Evolutionary conservation across 495 filamentous ascomycete species (phyloP).

Genomic region (Baudoinia panamericana): DNA sequence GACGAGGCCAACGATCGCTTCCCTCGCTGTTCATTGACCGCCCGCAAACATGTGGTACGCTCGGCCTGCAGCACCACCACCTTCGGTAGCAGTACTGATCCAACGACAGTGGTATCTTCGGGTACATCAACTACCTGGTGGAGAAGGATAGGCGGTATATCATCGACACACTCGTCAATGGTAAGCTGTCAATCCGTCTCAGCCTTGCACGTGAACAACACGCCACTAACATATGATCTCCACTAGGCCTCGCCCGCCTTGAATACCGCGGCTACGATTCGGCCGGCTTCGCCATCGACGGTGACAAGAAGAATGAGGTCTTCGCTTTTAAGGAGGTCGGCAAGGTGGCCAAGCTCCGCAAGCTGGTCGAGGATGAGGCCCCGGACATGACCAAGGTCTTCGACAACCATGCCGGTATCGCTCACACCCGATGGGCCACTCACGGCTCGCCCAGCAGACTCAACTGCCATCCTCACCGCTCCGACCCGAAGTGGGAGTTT

Average conservation of each 20-base stretch:
- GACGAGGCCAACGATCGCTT: background rate
- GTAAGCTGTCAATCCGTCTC: slow-evolving; percentile 35
- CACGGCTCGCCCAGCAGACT: slow-evolving; percentile 84
- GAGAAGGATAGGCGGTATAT: slow-evolving; percentile 95
- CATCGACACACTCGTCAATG: slow-evolving; percentile 90
- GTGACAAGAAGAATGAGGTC: slow-evolving; percentile 97
- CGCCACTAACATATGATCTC: slow-evolving; percentile 14
- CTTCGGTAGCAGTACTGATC: background rate
- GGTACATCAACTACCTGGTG: slow-evolving; percentile 86
- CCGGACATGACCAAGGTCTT: slow-evolving; percentile 82
- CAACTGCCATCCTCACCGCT: slow-evolving; percentile 94
- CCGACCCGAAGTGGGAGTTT: slow-evolving; percentile 87
- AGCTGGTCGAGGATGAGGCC: slow-evolving; percentile 72
- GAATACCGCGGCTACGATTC: slow-evolving; percentile 98
- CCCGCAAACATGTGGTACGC: slow-evolving; percentile 7
- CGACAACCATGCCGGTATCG: slow-evolving; percentile 94
- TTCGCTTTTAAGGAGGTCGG: slow-evolving; percentile 97
- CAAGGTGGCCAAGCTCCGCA: slow-evolving; percentile 91
- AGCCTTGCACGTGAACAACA: slow-evolving; percentile 9
- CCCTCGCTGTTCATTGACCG: background rate
- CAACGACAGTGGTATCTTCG: slow-evolving; percentile 79
- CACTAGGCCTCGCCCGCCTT: slow-evolving; percentile 61
- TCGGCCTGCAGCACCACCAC: background rate
- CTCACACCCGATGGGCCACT: slow-evolving; percentile 97
- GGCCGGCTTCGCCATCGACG: slow-evolving; percentile 88